phyloP scores from a whole-genome alignment of 805 yeast species.

The Candida wancherniae region DNA sequence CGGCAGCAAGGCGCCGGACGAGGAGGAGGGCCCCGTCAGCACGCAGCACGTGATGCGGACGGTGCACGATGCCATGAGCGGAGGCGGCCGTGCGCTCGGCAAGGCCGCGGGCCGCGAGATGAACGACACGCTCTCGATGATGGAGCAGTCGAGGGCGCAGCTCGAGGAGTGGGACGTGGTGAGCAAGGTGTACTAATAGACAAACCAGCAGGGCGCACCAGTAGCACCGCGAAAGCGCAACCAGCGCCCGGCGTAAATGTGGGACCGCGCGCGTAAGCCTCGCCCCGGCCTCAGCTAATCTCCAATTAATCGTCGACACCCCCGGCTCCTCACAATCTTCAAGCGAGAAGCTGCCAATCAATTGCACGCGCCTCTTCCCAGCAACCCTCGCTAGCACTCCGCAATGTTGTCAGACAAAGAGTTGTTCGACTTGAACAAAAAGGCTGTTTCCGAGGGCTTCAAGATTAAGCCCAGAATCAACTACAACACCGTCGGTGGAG shows the following conservation, averaged over 20 bases:
- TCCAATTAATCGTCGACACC: conserved; percentile 16
- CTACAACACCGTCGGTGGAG: conserved; percentile 97
- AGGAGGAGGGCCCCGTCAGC: conserved; percentile 2
- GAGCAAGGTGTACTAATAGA: conserved; percentile 20
- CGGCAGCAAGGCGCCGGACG: too few species aligned
- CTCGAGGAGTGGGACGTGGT: conserved; percentile 36
- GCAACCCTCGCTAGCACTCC: neutral
- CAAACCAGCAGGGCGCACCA: neutral
- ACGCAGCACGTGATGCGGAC: conserved; percentile 27
- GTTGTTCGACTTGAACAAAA: conserved; percentile 73
- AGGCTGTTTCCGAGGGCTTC: conserved; percentile 89
- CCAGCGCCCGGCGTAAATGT: conserved; percentile 6
- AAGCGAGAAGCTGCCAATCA: too few species aligned
- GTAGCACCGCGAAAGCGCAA: too few species aligned
- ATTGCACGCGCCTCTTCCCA: too few species aligned
- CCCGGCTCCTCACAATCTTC: too few species aligned
- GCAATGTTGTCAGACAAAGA: conserved; percentile 38
- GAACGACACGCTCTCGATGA: conserved; percentile 9
- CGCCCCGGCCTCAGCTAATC: conserved; percentile 9
- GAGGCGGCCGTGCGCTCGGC: conserved; percentile 1
- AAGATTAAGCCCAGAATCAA: conserved; percentile 84
- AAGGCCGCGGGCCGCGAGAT: conserved; percentile 12
- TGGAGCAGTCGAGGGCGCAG: conserved; percentile 23
- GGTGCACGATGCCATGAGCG: conserved; percentile 22
- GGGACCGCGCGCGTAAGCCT: conserved; percentile 7